Evolutionary conservation across 768 basidiomycete species (phyloP).

Genomic region (Serendipita sp.): DNA sequence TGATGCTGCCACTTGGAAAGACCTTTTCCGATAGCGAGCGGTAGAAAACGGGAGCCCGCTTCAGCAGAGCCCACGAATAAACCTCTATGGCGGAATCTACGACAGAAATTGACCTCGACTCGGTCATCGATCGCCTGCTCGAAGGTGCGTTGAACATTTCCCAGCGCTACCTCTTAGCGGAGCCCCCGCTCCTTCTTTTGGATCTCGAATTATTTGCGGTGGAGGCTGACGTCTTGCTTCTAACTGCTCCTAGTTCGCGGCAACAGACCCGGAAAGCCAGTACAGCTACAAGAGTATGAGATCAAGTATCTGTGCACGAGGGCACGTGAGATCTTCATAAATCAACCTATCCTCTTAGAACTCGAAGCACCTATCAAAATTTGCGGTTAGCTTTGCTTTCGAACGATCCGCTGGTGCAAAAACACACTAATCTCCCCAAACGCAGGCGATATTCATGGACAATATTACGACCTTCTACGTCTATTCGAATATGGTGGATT

Average conservation of each 20-base stretch:
- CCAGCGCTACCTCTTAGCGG: background rate
- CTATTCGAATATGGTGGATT: slow-evolving; percentile 99
- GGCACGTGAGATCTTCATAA: slow-evolving; percentile 98
- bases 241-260: slow-evolving; percentile 56
- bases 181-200: background rate
- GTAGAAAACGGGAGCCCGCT: slow-evolving; percentile 1
- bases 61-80: background rate
- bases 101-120: slow-evolving; percentile 94
- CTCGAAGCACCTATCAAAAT: slow-evolving; percentile 99
- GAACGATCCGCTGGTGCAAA: slow-evolving; percentile 9
- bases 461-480: slow-evolving; percentile 96
- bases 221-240: background rate
- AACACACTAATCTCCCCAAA: slow-evolving; percentile 8
- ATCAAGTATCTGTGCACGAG: slow-evolving; percentile 99
- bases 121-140: slow-evolving; percentile 93
- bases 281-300: slow-evolving; percentile 96
- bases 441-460: slow-evolving; percentile 93
- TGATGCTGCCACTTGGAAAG: background rate
- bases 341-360: slow-evolving; percentile 94
- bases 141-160: slow-evolving; percentile 57
- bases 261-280: slow-evolving; percentile 95
- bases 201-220: background rate
- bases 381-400: slow-evolving; percentile 52
- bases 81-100: slow-evolving; percentile 14
- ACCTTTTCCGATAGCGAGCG: background rate